Evolutionary conservation across 805 yeast species (phyloP), one percentile per base, ranked within the genome.

Genomic region (Suhomyces kilbournensis): DNA sequence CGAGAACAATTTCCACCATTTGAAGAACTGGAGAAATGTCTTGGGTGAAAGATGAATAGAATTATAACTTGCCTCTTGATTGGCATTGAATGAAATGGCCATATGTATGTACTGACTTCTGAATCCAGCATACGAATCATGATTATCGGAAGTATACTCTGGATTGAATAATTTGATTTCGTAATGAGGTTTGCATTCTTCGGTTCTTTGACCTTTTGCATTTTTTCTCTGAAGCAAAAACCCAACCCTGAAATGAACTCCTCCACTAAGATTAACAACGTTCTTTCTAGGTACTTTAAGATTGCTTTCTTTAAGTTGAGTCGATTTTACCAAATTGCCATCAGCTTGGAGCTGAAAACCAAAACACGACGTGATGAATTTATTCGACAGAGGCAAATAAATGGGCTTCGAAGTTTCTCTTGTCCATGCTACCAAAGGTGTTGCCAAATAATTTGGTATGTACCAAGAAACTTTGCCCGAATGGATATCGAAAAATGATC

Each of bases 1-100:
- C n/a, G 86, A 80, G 67, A 93, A 93, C 57, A 88, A 78, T 32
- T 71, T 69, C 96, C 97, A 92, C 98, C 98, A 94, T 4, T 68
- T 64, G 61, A 83, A 84, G 70, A 94, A 91, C 54, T 84, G 87
- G 7, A 71, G 64, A 58, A 93, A 76, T 0, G 85, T 79, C 4
- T 73, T 74, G 1, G 97, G 96, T 2, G 91, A 78, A 49, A 93
- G 69, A 64, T 92, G 96, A 44, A 88, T 78, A 1, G 91, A 76
- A 68, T 92, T 93, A 59, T 84, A 84, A 9, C 76, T 71, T 4
- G 63, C 54, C 1, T 64, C 70, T 15, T 63, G 64, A 46, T 72
- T 64, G 1, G 79, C 76, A 50, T 62, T 61, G 22, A 75, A 52
- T 2, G 78, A 65, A 28, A 75, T 70, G 2, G 73, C 66, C 78